Conservation (phyloP, 768 basidiomycete species). For the Gloeostereum incarnatum region DNA sequence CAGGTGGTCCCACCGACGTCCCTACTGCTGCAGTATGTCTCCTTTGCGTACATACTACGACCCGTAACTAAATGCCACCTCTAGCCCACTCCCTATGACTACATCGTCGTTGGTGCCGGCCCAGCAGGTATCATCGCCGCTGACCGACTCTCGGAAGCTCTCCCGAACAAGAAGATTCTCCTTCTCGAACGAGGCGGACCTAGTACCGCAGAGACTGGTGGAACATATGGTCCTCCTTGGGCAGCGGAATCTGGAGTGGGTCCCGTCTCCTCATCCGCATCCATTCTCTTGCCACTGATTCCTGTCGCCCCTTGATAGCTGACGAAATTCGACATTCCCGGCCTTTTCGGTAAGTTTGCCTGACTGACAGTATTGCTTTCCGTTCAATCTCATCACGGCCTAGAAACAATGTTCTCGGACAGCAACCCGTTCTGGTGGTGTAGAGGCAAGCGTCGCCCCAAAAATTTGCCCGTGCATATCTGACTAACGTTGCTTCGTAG, state of each 20-base stretch:
- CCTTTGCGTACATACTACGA: constrained; percentile 30
- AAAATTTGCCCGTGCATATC: not conserved
- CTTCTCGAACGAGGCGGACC: constrained; percentile 59
- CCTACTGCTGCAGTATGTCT: constrained; percentile 20
- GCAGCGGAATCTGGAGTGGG: constrained; percentile 33
- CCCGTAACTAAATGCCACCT: constrained; percentile 4
- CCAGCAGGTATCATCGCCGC: constrained; percentile 51
- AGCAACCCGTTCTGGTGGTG: constrained; percentile 55
- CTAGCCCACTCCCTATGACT: constrained; percentile 16
- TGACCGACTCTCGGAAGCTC: constrained; percentile 46
- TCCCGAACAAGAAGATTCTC: constrained; percentile 49
- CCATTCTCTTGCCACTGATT: not conserved
- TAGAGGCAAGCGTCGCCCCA: constrained; percentile 28
- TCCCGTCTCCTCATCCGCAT: not conserved
- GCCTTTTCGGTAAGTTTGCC: constrained; percentile 28
- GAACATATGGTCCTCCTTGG: constrained; percentile 46
- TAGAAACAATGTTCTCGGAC: constrained; percentile 56
- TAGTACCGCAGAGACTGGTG: constrained; percentile 48
- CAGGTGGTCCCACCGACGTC: constrained; percentile 23
- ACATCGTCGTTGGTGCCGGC: constrained; percentile 43
- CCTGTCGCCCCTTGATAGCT: constrained; percentile 34
- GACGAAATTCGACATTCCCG: constrained; percentile 60
- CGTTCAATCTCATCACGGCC: not conserved
- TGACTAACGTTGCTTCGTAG: constrained; percentile 15
- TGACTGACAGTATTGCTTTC: not conserved